Evolutionary conservation across 2,329 filamentous ascomycete species (phyloP).

Genomic region (Pseudopithomyces maydicus): DNA sequence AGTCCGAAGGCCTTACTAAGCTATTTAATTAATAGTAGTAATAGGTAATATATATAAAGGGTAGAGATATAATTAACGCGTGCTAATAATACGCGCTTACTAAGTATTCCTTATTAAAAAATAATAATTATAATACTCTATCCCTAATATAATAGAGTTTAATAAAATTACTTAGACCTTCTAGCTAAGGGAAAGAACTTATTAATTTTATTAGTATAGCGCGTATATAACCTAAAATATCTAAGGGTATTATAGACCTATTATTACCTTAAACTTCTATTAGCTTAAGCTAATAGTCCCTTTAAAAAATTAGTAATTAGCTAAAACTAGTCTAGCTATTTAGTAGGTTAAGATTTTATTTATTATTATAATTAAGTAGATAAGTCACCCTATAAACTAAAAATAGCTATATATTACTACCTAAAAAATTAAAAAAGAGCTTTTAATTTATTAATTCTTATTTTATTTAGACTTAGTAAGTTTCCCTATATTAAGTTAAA

Average conservation of each 20-base stretch:
- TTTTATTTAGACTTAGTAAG: slow-evolving; percentile 48
- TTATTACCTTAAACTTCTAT: too few species aligned
- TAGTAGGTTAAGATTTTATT: too few species aligned
- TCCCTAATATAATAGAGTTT: slow-evolving; percentile 42
- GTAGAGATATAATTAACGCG: not conserved
- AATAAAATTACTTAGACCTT: slow-evolving; percentile 49
- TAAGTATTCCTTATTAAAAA: slow-evolving; percentile 54
- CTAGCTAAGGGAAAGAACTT: slow-evolving; percentile 49
- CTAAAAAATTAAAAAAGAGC: slow-evolving; percentile 30
- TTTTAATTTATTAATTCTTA: slow-evolving; percentile 52
- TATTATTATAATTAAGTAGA: too few species aligned
- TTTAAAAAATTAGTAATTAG: too few species aligned
- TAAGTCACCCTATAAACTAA: too few species aligned
- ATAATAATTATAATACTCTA: slow-evolving; percentile 55
- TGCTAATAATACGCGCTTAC: slow-evolving; percentile 53
- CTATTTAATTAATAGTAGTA: slow-evolving; percentile 55
- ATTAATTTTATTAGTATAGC: slow-evolving; percentile 52
- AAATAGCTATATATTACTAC: slow-evolving; percentile 50
- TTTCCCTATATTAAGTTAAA: slow-evolving; percentile 51
- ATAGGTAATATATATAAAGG: slow-evolving; percentile 41
- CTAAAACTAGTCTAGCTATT: too few species aligned
- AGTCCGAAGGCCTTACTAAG: slow-evolving; percentile 53
- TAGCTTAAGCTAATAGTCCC: too few species aligned
- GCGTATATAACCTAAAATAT: slow-evolving; percentile 15
- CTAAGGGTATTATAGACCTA: slow-evolving; percentile 18